Base-by-base conservation (phyloP, 1,284 basidiomycete genomes). In the Meripilus lineatus region DNA sequence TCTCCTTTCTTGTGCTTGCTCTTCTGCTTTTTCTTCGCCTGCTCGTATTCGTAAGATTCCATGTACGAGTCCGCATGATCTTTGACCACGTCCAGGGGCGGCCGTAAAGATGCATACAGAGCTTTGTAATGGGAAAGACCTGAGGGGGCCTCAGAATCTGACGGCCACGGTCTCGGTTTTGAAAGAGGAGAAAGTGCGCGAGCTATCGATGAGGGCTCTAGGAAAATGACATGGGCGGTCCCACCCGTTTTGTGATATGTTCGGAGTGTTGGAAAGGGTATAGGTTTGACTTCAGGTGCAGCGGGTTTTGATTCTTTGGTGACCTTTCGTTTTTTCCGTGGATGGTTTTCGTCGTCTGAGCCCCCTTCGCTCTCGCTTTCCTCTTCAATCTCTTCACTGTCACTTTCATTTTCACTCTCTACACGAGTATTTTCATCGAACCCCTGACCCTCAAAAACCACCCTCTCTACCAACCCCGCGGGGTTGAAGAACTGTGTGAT, bases 51-150 rank as follows among this genome's bases (percentile, higher is more conserved):
- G 68, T 80, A 90, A 8, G 79, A 67, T 30, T 76, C 79, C 65
- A 93, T 83, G 32, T 75, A 79, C 1, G 79, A 75, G 61, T 93
- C 87, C 0, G 88, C 88, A 54, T 91, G 88, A 11, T 71, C 75
- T 42, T 77, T 81, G 23, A 93, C 77, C 21, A 69, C 59, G 44
- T 84, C 78, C 7, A 93, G 71, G 3, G 86, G 74, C 0, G 91
- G 91, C 4, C 89, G 77, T 11, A 79, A 65, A 0, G 83, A 64
- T 1, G 74, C 66, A 61, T 92, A 81, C 8, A 77, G 67, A 3
- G 77, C 63, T 4, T 66, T 56, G 57, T 93, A 93, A 59, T 87
- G 88, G 0, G 73, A 65, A 2, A 93, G 67, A 1, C 91, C 91
- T 1, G 65, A 69, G 0, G 82, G 79, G 17, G 17, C 15, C 24